These are phyloP conservation scores for Russula abietina DNA, from an alignment of 768 basidiomycete species.

Conservation along the genomic window DNA sequence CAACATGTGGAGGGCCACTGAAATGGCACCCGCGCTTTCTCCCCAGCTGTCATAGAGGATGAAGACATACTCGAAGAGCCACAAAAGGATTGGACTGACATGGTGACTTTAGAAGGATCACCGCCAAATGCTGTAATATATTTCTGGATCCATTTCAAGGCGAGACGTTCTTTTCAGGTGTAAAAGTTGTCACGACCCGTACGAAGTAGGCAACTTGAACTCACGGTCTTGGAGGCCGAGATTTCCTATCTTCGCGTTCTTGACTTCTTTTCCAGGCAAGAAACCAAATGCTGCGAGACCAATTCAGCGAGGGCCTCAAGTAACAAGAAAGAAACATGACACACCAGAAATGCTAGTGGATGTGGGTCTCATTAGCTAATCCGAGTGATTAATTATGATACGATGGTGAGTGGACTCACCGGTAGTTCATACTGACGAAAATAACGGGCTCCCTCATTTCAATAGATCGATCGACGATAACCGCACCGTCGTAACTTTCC, in stretches of 20 bases:
- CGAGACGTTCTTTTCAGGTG: slow-evolving; percentile 30
- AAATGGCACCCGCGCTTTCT: slow-evolving; percentile 38
- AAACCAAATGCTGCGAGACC: slow-evolving; percentile 18
- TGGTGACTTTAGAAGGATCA: slow-evolving; percentile 33
- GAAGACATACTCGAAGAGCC: not conserved
- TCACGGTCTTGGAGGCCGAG: slow-evolving; percentile 24
- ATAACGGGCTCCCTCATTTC: slow-evolving; percentile 15
- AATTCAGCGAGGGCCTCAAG: too few species aligned
- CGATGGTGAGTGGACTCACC: slow-evolving; percentile 3
- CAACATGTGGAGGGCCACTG: slow-evolving; percentile 30
- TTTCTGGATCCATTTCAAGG: slow-evolving; percentile 38
- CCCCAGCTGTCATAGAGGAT: slow-evolving; percentile 27
- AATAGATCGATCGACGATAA: slow-evolving; percentile 17
- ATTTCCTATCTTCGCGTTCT: slow-evolving; percentile 21
- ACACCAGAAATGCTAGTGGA: slow-evolving; percentile 7
- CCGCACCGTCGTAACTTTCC: slow-evolving; percentile 15
- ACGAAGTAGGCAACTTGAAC: not conserved
- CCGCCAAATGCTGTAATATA: slow-evolving; percentile 40
- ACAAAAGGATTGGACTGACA: slow-evolving; percentile 15
- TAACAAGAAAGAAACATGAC: not conserved
- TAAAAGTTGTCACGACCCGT: not conserved
- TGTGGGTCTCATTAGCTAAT: not conserved
- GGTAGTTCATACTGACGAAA: slow-evolving; percentile 24
- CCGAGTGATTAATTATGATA: not conserved
- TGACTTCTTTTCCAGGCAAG: slow-evolving; percentile 21